Base-by-base conservation (phyloP, 768 basidiomycete species). In the Podaxis pistillaris region DNA sequence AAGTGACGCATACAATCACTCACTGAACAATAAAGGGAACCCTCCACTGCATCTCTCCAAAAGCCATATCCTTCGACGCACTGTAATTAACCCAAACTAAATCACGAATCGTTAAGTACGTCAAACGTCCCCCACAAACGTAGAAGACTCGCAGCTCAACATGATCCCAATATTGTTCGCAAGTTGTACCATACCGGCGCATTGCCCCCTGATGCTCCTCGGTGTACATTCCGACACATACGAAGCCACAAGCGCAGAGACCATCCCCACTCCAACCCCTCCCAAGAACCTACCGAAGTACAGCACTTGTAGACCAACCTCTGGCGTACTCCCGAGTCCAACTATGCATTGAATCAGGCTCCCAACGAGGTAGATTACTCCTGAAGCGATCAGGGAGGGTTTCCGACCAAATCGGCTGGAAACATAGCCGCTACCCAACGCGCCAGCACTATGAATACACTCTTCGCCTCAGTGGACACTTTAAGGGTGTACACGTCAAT, bases 191-290 rank as follows among this genome's bases (percentile, higher is more conserved):
- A 78, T 68, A 3, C 81, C 79, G 3, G 83, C 81, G 57, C 82
- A 82, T 8, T 82, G 75, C 2, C 83, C 83, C 36, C 83, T 76
- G 49, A 84, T 82, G 12, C 71, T 68, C 57, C 71, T 77, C 1
- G 82, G 83, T 2, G 77, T 75, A 53, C 76, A 83, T 68, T 85
- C 84, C 0, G 81, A 82, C 12, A 83, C 75, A 53, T 84, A 85
- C 0, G 80, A 74, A 15, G 82, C 82, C 4, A 82, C 77, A 1
- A 84, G 69, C 2, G 81, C 80, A 1, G 79, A 76, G 3, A 80
- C 74, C 76, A 82, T 80, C n/a, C 86, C 85, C 30, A 87, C 78
- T 8, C 87, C 86, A 56, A 87, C 74, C 19, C 89, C 88, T 6
- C 82, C 79, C 0, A 89, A 60, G 71, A 88, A 88, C 3, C 85